phyloP scores from a whole-genome alignment of 2,329 filamentous ascomycete genomes.

The Alternaria panax region DNA sequence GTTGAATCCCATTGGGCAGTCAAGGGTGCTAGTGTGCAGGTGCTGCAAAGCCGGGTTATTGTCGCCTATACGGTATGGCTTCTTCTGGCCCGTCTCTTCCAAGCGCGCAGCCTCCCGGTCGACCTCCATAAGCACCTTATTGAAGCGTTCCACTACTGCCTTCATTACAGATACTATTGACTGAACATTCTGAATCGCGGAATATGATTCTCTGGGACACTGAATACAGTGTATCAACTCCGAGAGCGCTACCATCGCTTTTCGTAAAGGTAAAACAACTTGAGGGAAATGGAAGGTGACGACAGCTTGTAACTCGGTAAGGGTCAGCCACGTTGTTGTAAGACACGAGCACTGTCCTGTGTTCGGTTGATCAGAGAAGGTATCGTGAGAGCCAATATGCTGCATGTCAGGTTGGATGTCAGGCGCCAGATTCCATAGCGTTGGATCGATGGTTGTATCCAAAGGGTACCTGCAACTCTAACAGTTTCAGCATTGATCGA shows the following conservation, averaged over 20 bases:
- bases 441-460: constrained; percentile 34
- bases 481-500: background rate
- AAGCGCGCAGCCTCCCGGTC: constrained; percentile 50
- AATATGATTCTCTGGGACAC: constrained; percentile 54
- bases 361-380: constrained; percentile 13
- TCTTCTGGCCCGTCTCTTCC: constrained; percentile 43
- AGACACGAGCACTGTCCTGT: constrained; percentile 53
- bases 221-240: constrained; percentile 51
- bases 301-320: constrained; percentile 53
- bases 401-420: background rate
- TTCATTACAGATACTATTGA: constrained; percentile 53
- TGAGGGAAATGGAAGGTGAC: constrained; percentile 52
- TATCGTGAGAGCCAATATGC: background rate
- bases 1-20: constrained; percentile 56
- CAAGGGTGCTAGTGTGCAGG: constrained; percentile 52
- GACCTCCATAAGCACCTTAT: constrained; percentile 51
- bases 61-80: constrained; percentile 55
- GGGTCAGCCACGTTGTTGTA: constrained; percentile 55
- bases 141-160: constrained; percentile 53
- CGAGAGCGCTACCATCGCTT: constrained; percentile 52
- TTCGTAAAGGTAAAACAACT: constrained; percentile 51
- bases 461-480: constrained; percentile 23
- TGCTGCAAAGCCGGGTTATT: constrained; percentile 48
- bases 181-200: constrained; percentile 56
- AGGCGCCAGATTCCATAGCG: constrained; percentile 31